Conservation (phyloP, 495 filamentous ascomycete genomes). For the Astrothelium subdiscretum region DNA sequence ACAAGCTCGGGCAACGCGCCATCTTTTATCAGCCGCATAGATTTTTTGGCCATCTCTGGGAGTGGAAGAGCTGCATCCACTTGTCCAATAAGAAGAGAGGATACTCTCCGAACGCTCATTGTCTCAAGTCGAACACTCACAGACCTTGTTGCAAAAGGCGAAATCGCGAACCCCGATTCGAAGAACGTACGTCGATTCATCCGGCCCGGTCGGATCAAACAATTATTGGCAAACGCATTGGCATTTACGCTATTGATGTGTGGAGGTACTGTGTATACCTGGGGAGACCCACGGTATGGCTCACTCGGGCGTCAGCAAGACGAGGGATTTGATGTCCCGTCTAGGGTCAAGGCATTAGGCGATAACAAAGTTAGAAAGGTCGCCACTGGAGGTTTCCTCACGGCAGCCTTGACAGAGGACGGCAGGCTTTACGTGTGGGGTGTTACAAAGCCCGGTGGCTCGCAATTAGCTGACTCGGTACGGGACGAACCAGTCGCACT, state of each 20-base stretch:
- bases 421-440: slow-evolving; percentile 59
- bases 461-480: neutral
- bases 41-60: neutral
- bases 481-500: neutral
- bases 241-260: slow-evolving; percentile 41
- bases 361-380: slow-evolving; percentile 45
- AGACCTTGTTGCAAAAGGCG: neutral
- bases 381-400: slow-evolving; percentile 40
- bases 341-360: slow-evolving; percentile 35
- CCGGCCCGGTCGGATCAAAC: slow-evolving; percentile 15
- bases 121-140: neutral
- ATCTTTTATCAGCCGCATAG: neutral
- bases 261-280: slow-evolving; percentile 42
- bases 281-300: slow-evolving; percentile 47
- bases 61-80: neutral
- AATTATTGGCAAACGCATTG: slow-evolving; percentile 40
- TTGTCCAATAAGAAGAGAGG: neutral
- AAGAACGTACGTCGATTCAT: slow-evolving; percentile 2
- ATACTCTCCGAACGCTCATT: neutral
- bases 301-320: slow-evolving; percentile 21
- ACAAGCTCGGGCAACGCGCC: neutral
- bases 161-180: neutral
- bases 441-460: slow-evolving; percentile 10
- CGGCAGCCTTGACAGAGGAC: slow-evolving; percentile 45
- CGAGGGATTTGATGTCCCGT: slow-evolving; percentile 27